Base-by-base conservation (phyloP, 371 early-diverging fungal genomes). In the Nematocida major region DNA sequence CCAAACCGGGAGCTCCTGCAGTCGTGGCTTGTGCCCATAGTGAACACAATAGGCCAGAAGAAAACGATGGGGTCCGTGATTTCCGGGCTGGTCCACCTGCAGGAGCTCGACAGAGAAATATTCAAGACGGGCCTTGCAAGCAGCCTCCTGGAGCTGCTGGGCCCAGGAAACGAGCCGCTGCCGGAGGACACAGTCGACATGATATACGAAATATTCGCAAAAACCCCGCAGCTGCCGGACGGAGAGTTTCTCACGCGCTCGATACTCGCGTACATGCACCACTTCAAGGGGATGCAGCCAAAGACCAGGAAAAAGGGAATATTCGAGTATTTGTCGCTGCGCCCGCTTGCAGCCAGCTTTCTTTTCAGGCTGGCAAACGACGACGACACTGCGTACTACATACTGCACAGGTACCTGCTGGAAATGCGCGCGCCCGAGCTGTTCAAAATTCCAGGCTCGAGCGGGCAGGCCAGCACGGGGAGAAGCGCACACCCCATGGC, bases 381-480 rank as follows among this genome's bases (percentile, higher is more conserved):
- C 4, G 76, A 73, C 30, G 76, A 73, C 42, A 34, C 59, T 22
- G 59, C 76, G n/a, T 73, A 73, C 54, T 73, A 53, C 45, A 65
- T 73, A 11, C 51, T 73, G n/a, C 57, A 40, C 57, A 57, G 34
- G 36, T 38, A 57, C 26, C 34, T 57, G 34, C 13, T 32, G 36
- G 57, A 57, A 38, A 34, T 13, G 7, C 18, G 15, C 11, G 57
- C 57, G 3, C 36, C 36, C 11, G 34, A 38, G 7, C n/a, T 13
- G 9, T 22, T 51, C 28, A 51, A 30, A 22, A 51, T 51, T 51
- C 51, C 28, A 18, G 28, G 22, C 51, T 11, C 28, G 22, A 22
- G 22, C 51, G 28, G 18, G 1, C 51, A 38, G n/a, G 22, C 24
- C 5, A 11, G 28, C 49, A 28, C 39, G 5, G n/a, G 20, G 5